A percentile compares a stretch with the other conserved stretches of the same genome.
phyloP scores from a whole-genome alignment of 1,284 basidiomycete genomes.

The Melampsora americana region DNA sequence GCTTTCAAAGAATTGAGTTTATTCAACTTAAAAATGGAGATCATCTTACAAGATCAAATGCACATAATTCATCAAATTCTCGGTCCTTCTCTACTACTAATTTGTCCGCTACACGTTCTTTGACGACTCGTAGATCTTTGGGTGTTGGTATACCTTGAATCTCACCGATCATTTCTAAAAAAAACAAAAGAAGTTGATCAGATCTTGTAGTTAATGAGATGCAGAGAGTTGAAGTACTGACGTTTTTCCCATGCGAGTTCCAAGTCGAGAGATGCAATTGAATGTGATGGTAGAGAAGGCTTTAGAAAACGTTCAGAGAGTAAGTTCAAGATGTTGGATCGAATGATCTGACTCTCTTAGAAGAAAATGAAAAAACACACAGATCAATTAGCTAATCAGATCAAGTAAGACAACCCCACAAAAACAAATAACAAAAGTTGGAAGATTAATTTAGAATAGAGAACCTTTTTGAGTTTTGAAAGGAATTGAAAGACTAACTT shows the following conservation, averaged over 20 bases:
- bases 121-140: slow-evolving; percentile 18
- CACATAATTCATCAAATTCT: slow-evolving; percentile 22
- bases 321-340: slow-evolving; percentile 31
- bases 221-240: neutral
- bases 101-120: slow-evolving; percentile 8
- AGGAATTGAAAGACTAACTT: slow-evolving; percentile 4
- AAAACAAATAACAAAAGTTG: too few species aligned
- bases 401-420: too few species aligned
- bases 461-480: neutral
- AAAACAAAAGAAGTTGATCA: neutral
- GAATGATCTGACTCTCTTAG: slow-evolving; percentile 27
- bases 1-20: neutral
- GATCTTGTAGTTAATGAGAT: neutral
- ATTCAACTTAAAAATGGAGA: neutral
- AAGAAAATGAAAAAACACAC: too few species aligned
- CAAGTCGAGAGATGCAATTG: slow-evolving; percentile 15
- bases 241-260: slow-evolving; percentile 36
- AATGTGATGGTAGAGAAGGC: slow-evolving; percentile 28
- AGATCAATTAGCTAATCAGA: too few species aligned
- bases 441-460: too few species aligned
- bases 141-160: slow-evolving; percentile 30
- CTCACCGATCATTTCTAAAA: slow-evolving; percentile 21
- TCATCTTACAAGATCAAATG: slow-evolving; percentile 24
- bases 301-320: slow-evolving; percentile 29
- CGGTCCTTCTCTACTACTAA: neutral